phyloP scores from a whole-genome alignment of 805 yeast species.

The Wickerhamiella cacticola region DNA sequence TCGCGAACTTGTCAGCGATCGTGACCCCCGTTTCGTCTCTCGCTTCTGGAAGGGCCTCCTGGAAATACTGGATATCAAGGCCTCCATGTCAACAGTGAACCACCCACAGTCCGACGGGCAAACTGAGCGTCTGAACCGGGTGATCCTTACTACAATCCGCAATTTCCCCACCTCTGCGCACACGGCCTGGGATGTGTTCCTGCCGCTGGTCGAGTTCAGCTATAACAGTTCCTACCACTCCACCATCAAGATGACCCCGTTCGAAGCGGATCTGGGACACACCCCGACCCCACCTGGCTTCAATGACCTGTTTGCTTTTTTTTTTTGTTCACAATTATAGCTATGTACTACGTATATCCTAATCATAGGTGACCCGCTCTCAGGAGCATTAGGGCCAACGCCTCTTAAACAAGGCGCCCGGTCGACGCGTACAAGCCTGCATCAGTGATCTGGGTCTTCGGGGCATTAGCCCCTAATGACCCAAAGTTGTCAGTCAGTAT shows the following conservation, averaged over 20 bases:
- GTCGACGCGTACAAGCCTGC: too few relatives aligned
- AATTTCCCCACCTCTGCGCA: background rate
- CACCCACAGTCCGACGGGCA: background rate
- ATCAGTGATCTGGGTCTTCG: too few relatives aligned
- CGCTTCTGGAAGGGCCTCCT: background rate
- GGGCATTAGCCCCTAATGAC: too few relatives aligned
- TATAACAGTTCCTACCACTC: background rate
- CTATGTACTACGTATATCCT: too few relatives aligned
- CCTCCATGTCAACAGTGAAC: background rate
- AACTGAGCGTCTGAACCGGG: background rate
- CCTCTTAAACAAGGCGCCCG: too few relatives aligned
- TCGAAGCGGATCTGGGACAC: background rate
- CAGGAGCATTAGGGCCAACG: too few relatives aligned
- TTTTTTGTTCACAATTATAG: too few relatives aligned
- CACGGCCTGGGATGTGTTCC: background rate
- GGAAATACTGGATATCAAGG: background rate
- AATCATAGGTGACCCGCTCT: too few relatives aligned
- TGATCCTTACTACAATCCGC: background rate
- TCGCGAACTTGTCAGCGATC: background rate
- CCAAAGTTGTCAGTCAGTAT: too few relatives aligned
- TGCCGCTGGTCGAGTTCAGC: background rate
- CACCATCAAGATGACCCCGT: background rate
- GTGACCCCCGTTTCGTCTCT: conserved; percentile 1
- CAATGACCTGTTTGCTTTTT: background rate
- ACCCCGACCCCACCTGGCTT: background rate